Evolutionary conservation across 2,329 filamentous ascomycete genomes (phyloP).

Genomic region (Exophiala aquamarina): DNA sequence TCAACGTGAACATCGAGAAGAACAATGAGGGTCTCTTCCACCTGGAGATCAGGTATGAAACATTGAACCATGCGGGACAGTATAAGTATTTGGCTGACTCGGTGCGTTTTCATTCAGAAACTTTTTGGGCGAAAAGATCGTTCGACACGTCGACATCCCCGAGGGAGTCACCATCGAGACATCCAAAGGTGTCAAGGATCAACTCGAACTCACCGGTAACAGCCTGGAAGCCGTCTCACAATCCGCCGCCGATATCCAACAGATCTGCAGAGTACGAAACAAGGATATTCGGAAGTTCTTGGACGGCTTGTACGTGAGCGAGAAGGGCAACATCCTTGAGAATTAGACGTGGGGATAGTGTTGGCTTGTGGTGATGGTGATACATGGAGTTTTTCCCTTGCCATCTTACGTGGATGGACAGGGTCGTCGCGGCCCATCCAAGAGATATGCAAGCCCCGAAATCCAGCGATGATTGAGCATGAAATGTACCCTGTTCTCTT

Average conservation of each 20-base stretch:
- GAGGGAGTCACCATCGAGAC: constrained; percentile 85
- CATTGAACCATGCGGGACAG: background rate
- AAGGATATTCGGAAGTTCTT: constrained; percentile 99
- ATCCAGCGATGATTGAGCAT: no score
- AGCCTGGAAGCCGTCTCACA: constrained; percentile 96
- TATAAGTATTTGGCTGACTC: constrained; percentile 31
- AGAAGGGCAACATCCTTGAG: constrained; percentile 91
- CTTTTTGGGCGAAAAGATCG: constrained; percentile 99
- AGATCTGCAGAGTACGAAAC: constrained; percentile 99
- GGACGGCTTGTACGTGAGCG: constrained; percentile 99
- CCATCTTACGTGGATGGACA: background rate
- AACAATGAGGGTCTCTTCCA: constrained; percentile 83
- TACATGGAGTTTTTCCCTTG: no score
- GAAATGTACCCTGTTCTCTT: no score
- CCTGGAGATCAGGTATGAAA: constrained; percentile 91
- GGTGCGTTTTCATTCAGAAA: constrained; percentile 59
- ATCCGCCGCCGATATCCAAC: constrained; percentile 98
- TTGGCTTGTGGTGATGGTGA: constrained; percentile 5
- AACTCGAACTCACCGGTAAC: constrained; percentile 91
- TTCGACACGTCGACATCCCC: constrained; percentile 87
- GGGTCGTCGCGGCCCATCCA: background rate
- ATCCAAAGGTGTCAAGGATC: constrained; percentile 94
- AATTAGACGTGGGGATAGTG: constrained; percentile 35
- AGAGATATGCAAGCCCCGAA: background rate
- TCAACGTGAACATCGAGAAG: constrained; percentile 99